Evolutionary conservation across 1,139 yeast genomes (phyloP), one percentile per base, ranked within the genome.

Genomic region (Geotrichum klebahnii): DNA sequence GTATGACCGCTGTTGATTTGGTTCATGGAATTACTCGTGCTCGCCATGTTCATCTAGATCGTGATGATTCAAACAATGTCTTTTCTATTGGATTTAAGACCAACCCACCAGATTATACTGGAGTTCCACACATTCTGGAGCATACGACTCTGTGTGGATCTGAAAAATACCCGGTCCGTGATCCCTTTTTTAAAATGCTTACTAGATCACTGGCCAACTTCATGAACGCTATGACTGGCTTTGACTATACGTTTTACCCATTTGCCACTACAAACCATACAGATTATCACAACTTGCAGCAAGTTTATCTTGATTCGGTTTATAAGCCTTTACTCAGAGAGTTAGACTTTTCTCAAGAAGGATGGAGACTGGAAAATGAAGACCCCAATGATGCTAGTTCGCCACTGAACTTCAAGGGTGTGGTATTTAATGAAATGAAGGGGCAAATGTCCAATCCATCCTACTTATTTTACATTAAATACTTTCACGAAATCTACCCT

Each of bases 161-260:
- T 1, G 73, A 77, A 53, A 85, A 84, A 64, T 92, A 79, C 66
- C 97, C 97, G 0, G 97, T 92, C 1, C 75, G 97, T 59, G 98
- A 92, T 67, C 98, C 99, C 2, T 92, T 92, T 67, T 94, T 92
- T 76, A 90, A 92, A 67, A 92, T 92, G 98, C 74, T 92, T 53
- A 92, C 90, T 64, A 72, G 97, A 59, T 70, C 88, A 16, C 72
- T 92, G 61, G 83, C 97, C 36, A 92, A 88, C 66, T 92, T 89
- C 68, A 92, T 92, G 99, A 92, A 92, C 66, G 99, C 99, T 12
- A 87, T 92, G 96, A 92, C 99, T 0, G 98, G 96, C 16, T 90
- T 86, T 59, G 97, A 92, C 67, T 89, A 88, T 63, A 92, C 98
- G 0, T 90, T 82, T 66, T 92, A 86, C 61, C 98, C 99, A 3